Conservation (phyloP, 106 monocot species). For the Vanilla planifolia region DNA sequence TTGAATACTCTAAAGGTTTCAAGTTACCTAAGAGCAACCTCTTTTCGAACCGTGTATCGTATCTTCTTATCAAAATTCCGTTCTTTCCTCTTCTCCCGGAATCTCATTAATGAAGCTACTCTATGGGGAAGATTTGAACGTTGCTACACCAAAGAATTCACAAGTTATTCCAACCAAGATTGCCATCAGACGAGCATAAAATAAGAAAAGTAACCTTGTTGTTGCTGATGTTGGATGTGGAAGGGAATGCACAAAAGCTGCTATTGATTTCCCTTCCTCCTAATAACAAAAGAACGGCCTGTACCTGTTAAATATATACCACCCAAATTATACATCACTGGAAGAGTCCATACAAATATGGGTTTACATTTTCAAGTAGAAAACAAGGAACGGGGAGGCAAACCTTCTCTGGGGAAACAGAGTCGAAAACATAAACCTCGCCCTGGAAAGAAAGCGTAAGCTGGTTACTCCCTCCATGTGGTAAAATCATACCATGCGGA, state of each 20-base stretch:
- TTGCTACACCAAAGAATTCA: conserved; percentile 26
- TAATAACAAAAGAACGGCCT: conserved; percentile 82
- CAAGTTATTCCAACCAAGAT: not conserved
- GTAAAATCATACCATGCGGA: conserved; percentile 3
- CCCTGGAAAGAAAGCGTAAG: conserved; percentile 93
- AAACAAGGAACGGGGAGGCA: not conserved
- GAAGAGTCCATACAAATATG: not conserved
- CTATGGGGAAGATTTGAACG: conserved; percentile 71
- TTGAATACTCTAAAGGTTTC: too few relatives aligned
- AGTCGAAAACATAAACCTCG: conserved; percentile 91
- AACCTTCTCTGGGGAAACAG: conserved; percentile 96
- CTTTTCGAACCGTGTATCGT: conserved; percentile 78
- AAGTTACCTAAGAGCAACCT: conserved; percentile 85
- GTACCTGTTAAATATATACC: conserved; percentile 40
- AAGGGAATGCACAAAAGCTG: conserved; percentile 26
- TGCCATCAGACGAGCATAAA: not conserved
- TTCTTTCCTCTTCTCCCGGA: conserved; percentile 95
- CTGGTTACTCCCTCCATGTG: conserved; percentile 44
- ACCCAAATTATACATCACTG: not conserved
- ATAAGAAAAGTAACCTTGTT: too few relatives aligned
- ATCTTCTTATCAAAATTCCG: conserved; percentile 97
- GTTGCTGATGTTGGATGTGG: conserved; percentile 52
- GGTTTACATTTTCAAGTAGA: not conserved
- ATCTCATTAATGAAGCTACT: conserved; percentile 92
- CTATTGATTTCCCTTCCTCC: conserved; percentile 71